Evolutionary conservation across 768 basidiomycete genomes (phyloP), one percentile per base, ranked within the genome.

Genomic region (Galerina sulciceps): DNA sequence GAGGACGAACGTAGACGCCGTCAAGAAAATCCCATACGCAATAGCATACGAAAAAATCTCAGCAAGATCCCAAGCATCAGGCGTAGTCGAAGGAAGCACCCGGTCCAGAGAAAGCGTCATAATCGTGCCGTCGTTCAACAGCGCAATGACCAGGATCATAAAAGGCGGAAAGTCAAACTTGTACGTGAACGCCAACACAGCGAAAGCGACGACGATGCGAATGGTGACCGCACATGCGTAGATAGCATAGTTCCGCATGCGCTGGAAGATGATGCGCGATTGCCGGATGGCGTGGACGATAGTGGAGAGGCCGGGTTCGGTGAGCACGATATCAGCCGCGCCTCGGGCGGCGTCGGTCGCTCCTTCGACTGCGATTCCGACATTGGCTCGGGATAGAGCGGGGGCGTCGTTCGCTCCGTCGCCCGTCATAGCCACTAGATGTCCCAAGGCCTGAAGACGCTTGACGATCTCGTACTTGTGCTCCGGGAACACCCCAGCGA

Each of bases 391-490:
- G 59, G 96, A 96, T 38, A 99, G 85, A 70, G 96, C 96, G 47
- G 96, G 96, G 54, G 96, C 96, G 65, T 99, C 96, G 73, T 98
- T 99, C 68, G 96, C 96, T 85, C 96, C 96, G 69, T 98, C 96
- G 84, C 96, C 96, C 72, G 96, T 99, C 96, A 99, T 99, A 59
- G 96, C 96, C 74, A 92, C 93, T 59, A 97, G 78, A 76, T 97
- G 95, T 52, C 95, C 96, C 60, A 98, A 88, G 71, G 86, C 93
- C 73, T 99, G 96, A 52, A 99, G 88, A 66, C 96, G 93, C 81
- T 98, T 98, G 80, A 99, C 96, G 61, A 99, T 99, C 77, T 99
- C 96, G 72, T 96, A 99, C 85, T 98, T 98, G 92, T 97, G 96
- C 77, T 97, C 96, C 59, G 95, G 95, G 91, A 96, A 99, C 66